Conservation (phyloP, 106 monocot species). For the Acorus calamus region DNA sequence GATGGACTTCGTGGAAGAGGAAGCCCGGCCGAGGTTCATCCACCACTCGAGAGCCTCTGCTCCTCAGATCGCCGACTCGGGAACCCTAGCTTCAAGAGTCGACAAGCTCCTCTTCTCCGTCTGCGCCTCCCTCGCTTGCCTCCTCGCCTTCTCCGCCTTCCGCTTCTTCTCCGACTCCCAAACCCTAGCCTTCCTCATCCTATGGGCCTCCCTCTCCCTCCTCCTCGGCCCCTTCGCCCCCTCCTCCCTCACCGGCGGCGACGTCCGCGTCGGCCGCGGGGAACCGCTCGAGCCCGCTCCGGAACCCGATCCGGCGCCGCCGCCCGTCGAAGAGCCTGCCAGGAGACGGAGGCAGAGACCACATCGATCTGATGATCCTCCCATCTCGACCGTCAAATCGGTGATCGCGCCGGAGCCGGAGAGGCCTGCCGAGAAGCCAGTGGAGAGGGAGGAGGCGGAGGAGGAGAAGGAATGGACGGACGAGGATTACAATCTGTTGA, state of each 20-base stretch:
- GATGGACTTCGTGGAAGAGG: slow-evolving; percentile 89
- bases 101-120: slow-evolving; percentile 28
- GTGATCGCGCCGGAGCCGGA: background rate
- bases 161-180: slow-evolving; percentile 18
- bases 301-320: background rate
- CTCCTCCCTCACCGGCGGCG: slow-evolving; percentile 56
- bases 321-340: slow-evolving; percentile 7
- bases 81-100: slow-evolving; percentile 3
- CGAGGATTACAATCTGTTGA: slow-evolving; percentile 57
- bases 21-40: slow-evolving; percentile 57
- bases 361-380: slow-evolving; percentile 3
- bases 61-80: slow-evolving; percentile 1
- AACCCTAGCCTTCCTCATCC: slow-evolving; percentile 36
- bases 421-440: slow-evolving; percentile 1
- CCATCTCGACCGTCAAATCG: background rate
- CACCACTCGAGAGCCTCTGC: slow-evolving; percentile 28
- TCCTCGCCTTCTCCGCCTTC: slow-evolving; percentile 25
- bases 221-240: slow-evolving; percentile 84
- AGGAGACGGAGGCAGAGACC: slow-evolving; percentile 6
- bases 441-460: background rate
- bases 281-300: slow-evolving; percentile 19
- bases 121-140: slow-evolving; percentile 30
- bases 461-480: slow-evolving; percentile 61
- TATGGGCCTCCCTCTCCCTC: slow-evolving; percentile 72
- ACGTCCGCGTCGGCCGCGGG: slow-evolving; percentile 55